Evolutionary conservation across 192 early-diverging fungal genomes (phyloP), one percentile per base, ranked within the genome.

Genomic region (Coemansia sp.): DNA sequence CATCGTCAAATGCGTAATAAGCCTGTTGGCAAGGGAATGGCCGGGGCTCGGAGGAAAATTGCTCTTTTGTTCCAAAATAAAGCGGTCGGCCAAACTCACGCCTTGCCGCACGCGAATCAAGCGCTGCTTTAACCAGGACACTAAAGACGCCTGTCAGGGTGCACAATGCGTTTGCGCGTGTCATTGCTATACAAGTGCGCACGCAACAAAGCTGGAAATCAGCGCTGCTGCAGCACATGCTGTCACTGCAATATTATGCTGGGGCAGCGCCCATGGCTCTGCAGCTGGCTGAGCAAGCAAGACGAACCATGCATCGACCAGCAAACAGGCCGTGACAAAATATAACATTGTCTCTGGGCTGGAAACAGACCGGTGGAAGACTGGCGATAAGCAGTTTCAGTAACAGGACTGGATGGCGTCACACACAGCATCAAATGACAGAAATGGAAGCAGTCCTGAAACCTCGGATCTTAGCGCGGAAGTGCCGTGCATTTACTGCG

Each of bases 1-100:
- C 55, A 57, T 57, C 55, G 55, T 57, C 55, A 57, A 19, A 17
- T 57, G 55, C 34, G 31, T 34, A 48, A 48, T 19, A 17, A 48
- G 47, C 47, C 47, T 48, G 47, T 19, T 44, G 11, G 40, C 14
- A 44, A 44, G 40, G 15, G 47, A 48, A 19, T 20, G 47, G 19
- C 20, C 40, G 40, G 31, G 40, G 47, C 47, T 8, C 17, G 5
- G 47, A 48, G 47, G 47, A 17, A 48, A 48, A 48, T 48, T 19
- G n/a, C 47, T 19, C 47, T 19, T n/a, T n/a, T 19, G 47, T 48
- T 48, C 20, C 47, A 19, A 48, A 48, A 15, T 48, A 48, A 19
- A 17, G 47, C 47, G 2, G 17, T 48, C 47, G 8, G 47, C 47
- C 47, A 48, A 48, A 48, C n/a, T 19, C 12, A 5, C 17, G 47